Evolutionary conservation across 176 grass and related monocot species (phyloP), one percentile per base, ranked within the genome.

Genomic region (Aegilops speltoides): DNA sequence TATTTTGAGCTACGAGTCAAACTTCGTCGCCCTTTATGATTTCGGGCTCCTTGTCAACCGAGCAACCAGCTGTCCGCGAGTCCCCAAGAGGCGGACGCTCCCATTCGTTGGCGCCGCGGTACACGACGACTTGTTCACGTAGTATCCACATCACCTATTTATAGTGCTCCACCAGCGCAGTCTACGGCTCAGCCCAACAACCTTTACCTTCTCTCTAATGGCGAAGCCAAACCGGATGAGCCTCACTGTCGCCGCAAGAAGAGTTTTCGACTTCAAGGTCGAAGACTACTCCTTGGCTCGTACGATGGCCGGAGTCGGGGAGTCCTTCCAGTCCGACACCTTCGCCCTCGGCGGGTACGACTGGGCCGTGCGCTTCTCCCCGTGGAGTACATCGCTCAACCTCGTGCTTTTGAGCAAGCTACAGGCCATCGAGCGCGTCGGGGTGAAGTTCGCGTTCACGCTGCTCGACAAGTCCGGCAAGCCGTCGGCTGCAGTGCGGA

Each of bases 361-460:
- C 3, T 81, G 65, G 85, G 65, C 85, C 76, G 41, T 87, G 31
- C 67, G 79, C 41, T 81, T 81, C 85, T 81, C 60, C 66, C 85
- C 50, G 2, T 14, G 8, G 0, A 26, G 26, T 1, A 10, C 82
- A 1, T 28, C 50, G 10, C 31, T 85, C 31, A 29, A 28, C 2
- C 23, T 75, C 26, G 82, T 76, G 43, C 67, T 76, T 25, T 52
- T 85, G 19, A 75, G 68, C 82, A 17, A 75, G 25, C 69, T 59
- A 0, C 56, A 9, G 16, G 20, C 52, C 45, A 7, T 17, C 23
- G 65, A 23, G 13, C 12, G 19, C 16, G 82, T 84, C 8, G 41
- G 19, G 29, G 50, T 43, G 16, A 57, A 36, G 32, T 43, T 66
- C 17, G 16, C 28, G 2, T 68, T 37, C 84, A 17, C 26, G 43